A percentile compares a stretch with the other conserved stretches of the same genome.
phyloP scores from a whole-genome alignment of 192 early-diverging fungal species.

The Umbelopsis isabellina region DNA sequence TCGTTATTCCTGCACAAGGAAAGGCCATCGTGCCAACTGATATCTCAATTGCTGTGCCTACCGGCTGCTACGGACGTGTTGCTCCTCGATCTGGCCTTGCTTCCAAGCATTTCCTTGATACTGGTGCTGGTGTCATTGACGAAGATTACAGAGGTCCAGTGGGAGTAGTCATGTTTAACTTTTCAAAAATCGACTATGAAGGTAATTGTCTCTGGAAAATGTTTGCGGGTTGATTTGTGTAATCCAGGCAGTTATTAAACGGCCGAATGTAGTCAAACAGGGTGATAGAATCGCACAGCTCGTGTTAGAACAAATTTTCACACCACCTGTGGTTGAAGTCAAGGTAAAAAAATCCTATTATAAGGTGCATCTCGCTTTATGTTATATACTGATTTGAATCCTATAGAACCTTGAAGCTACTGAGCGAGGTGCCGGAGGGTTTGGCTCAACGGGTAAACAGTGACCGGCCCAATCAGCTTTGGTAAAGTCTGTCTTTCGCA shows the following conservation, averaged over 20 bases:
- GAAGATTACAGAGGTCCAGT: slow-evolving; percentile 88
- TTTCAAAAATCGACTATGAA: slow-evolving; percentile 64
- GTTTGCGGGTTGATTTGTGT: not conserved
- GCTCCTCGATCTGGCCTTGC: slow-evolving; percentile 94
- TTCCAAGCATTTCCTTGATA: slow-evolving; percentile 86
- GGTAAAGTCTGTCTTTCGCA: not conserved
- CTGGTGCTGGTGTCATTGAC: slow-evolving; percentile 92
- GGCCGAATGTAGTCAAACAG: slow-evolving; percentile 61
- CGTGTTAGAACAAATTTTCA: slow-evolving; percentile 84
- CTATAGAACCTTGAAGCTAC: slow-evolving; percentile 53
- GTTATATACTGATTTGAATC: not conserved
- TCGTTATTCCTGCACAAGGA: slow-evolving; percentile 75
- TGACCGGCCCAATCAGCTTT: slow-evolving; percentile 12
- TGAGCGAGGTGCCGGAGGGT: slow-evolving; percentile 65
- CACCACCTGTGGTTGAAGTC: slow-evolving; percentile 79
- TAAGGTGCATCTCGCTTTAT: not conserved
- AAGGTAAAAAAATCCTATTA: slow-evolving; percentile 50
- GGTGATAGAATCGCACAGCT: slow-evolving; percentile 98
- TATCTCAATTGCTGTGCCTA: slow-evolving; percentile 81
- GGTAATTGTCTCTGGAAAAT: slow-evolving; percentile 21
- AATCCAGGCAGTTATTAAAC: not conserved
- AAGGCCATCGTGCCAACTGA: slow-evolving; percentile 86
- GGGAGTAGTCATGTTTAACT: slow-evolving; percentile 89
- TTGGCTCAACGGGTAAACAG: slow-evolving; percentile 67
- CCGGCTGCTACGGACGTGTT: slow-evolving; percentile 92